phyloP scores from a whole-genome alignment of 805 yeast species.

The Wickerhamiella sorbophila region DNA sequence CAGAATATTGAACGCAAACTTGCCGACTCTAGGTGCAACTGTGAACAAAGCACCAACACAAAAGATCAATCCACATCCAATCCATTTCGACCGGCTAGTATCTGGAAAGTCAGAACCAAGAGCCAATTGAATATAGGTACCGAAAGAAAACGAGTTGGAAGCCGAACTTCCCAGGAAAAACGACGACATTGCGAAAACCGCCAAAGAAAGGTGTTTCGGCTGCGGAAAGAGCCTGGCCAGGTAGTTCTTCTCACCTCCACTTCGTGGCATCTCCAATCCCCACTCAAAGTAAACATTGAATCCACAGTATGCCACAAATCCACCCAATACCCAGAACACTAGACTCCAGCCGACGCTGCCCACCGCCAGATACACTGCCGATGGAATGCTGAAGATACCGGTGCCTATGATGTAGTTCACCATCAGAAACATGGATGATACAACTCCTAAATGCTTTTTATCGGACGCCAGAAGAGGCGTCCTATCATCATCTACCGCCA shows the following conservation, averaged over 20 bases:
- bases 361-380: conserved; percentile 40
- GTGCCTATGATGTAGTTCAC: conserved; percentile 62
- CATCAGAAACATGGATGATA: conserved; percentile 31
- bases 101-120: conserved; percentile 27
- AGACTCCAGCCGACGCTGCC: conserved; percentile 48
- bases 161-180: conserved; percentile 48
- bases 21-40: conserved; percentile 36
- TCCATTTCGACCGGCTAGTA: conserved; percentile 29
- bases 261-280: conserved; percentile 48
- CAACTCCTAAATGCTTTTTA: conserved; percentile 21
- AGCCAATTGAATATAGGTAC: conserved; percentile 39
- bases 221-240: conserved; percentile 41
- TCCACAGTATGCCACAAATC: conserved; percentile 40
- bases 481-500: background rate
- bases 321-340: conserved; percentile 48
- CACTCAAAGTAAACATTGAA: conserved; percentile 48
- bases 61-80: conserved; percentile 34
- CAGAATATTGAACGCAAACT: conserved; percentile 37
- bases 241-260: conserved; percentile 59
- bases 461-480: background rate
- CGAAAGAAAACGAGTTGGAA: conserved; percentile 52
- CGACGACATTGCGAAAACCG: conserved; percentile 36
- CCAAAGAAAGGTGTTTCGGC: conserved; percentile 41
- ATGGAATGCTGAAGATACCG: conserved; percentile 57
- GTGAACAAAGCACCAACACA: conserved; percentile 37